A percentile compares a stretch with the other conserved stretches of the same genome.
Conservation (phyloP, 2,329 filamentous ascomycete species). For the Thielaviopsis populi region DNA sequence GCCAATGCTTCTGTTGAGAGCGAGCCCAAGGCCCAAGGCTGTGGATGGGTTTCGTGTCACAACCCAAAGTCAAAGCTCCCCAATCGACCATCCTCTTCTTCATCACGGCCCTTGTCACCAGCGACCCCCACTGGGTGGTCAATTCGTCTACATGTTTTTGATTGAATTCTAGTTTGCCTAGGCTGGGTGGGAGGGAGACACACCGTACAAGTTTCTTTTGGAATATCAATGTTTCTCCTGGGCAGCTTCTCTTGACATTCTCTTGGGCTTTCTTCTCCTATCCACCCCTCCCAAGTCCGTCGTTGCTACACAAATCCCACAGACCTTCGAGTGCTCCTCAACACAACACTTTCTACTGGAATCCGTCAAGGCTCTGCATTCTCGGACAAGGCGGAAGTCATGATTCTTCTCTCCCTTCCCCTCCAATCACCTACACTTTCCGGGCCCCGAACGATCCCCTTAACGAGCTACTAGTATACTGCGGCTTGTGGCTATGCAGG, state of each 20-base stretch:
- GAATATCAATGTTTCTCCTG: background rate
- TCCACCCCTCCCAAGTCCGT: background rate
- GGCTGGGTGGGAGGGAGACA: too few relatives aligned
- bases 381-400: conserved; percentile 5
- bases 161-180: too few relatives aligned
- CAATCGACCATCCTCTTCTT: background rate
- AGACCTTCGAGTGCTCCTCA: background rate
- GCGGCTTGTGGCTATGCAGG: background rate
- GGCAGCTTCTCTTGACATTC: background rate
- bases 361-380: background rate
- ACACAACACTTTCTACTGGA: background rate
- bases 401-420: background rate
- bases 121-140: background rate
- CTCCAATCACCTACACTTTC: background rate
- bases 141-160: background rate
- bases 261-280: background rate
- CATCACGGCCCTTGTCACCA: background rate
- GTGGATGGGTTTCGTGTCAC: background rate
- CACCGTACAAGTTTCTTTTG: too few relatives aligned
- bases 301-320: background rate
- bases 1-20: background rate
- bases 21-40: background rate
- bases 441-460: background rate
- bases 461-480: background rate
- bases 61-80: background rate